Evolutionary conservation across 495 filamentous ascomycete species (phyloP), one percentile per base, ranked within the genome.

Genomic region (Lophium mytilinum): DNA sequence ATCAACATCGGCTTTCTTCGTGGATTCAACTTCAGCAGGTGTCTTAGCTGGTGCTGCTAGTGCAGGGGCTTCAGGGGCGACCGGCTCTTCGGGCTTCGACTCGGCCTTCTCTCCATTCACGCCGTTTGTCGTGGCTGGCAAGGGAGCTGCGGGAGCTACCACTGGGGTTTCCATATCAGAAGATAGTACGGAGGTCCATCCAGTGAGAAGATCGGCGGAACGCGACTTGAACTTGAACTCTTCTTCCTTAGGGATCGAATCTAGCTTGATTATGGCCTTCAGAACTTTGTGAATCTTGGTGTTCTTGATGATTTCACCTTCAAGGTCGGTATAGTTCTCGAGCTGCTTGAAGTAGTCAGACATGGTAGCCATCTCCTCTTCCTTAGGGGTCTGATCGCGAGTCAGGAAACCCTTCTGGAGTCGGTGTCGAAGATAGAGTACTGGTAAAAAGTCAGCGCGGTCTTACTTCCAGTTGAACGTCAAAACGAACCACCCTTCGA

Each of bases 201-300:
- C 84, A 53, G 84, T 83, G 14, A 95, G 74, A 37, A 95, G 76
- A 15, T 76, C 73, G 56, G 86, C 78, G 37, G 87, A 86, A 35
- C 90, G 85, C 49, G 82, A 71, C 71, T 89, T 90, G 82, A 96
- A 91, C 30, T 85, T 74, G 72, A 84, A 91, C 56, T 92, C 84
- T 30, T 89, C 86, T 51, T 96, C 90, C 40, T 82, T 84, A 4
- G 90, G 90, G 58, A 96, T 95, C 4, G 78, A 76, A 15, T 78
- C 71, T 2, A 95, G 76, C 74, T 93, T 95, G 62, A 95, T 76
- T 65, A 96, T 92, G 40, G 83, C 88, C 73, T 89, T 91, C 46
- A 95, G 77, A 9, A 96, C 90, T 73, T 95, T 95, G 78, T 95
- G 88, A 71, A 95, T 94, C 76, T 95, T 95, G 36, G 90, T 95